Evolutionary conservation across 164 flowering plant genomes (phyloP).

Genomic region (Buxus sempervirens): DNA sequence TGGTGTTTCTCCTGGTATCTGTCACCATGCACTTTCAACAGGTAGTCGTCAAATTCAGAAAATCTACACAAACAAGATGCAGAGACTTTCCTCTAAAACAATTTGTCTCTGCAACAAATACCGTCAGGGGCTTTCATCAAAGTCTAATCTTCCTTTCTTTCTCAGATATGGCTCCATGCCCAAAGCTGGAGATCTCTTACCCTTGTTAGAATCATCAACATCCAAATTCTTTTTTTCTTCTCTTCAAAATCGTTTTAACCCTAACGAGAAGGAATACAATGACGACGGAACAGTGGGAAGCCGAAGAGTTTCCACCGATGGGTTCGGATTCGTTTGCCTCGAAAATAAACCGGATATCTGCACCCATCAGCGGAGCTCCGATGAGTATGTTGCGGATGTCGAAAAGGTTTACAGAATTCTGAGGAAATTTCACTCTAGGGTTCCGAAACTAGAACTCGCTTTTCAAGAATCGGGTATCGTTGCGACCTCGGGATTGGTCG

Average conservation of each 20-base stretch:
- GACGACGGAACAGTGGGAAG: neutral
- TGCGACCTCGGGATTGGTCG: conserved; percentile 52
- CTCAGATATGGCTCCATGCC: neutral
- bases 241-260: conserved; percentile 13
- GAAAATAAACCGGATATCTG: conserved; percentile 15
- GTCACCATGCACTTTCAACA: neutral
- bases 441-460: conserved; percentile 79
- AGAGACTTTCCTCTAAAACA: conserved; percentile 1
- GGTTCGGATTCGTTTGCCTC: conserved; percentile 29
- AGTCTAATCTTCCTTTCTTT: neutral
- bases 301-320: conserved; percentile 2
- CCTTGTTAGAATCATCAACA: neutral
- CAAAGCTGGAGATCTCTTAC: neutral
- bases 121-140: conserved; percentile 2
- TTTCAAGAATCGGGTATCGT: conserved; percentile 53
- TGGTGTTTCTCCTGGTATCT: too few species aligned
- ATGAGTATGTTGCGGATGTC: conserved; percentile 57
- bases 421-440: conserved; percentile 66
- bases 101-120: conserved; percentile 3
- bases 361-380: conserved; percentile 14
- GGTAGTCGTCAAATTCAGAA: neutral
- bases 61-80: neutral
- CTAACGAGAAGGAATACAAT: neutral
- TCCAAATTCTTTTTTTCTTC: conserved; percentile 3
- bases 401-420: conserved; percentile 72